Conservation (phyloP, 208 protist genomes). For the Trypanosoma rangeli region DNA sequence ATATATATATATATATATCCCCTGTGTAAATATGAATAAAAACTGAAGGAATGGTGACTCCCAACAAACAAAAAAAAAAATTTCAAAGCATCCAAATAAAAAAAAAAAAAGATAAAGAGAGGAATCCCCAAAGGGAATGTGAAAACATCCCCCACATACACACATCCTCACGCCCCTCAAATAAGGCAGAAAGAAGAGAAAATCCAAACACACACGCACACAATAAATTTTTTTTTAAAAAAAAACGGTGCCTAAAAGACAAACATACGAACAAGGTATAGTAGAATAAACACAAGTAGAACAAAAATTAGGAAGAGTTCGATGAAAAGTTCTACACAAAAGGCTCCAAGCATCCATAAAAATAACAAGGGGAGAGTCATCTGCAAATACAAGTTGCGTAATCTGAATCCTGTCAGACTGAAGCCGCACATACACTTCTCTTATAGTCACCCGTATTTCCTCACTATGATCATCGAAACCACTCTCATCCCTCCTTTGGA, state of each 20-base stretch:
- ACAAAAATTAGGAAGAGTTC: background rate
- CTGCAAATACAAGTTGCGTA: background rate
- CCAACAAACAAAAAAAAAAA: background rate
- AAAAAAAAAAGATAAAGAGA: background rate
- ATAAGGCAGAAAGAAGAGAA: no score
- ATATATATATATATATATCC: constrained; percentile 9
- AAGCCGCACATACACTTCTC: background rate
- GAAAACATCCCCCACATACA: background rate
- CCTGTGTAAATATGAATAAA: background rate
- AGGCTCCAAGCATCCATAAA: no score
- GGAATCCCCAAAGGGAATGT: no score
- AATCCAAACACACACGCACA: no score
- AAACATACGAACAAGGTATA: no score
- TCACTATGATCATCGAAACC: no score
- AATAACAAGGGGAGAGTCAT: background rate
- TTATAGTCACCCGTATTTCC: background rate
- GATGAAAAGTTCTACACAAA: background rate
- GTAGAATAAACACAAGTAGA: no score
- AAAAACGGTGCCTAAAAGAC: no score
- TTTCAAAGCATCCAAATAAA: no score
- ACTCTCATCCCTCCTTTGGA: no score
- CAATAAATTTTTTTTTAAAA: no score
- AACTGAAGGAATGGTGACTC: background rate
- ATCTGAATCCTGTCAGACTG: background rate
- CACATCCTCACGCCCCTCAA: background rate